Conservation (phyloP, 108 stramenopile species). For the Chaetoceros tenuissimus region DNA sequence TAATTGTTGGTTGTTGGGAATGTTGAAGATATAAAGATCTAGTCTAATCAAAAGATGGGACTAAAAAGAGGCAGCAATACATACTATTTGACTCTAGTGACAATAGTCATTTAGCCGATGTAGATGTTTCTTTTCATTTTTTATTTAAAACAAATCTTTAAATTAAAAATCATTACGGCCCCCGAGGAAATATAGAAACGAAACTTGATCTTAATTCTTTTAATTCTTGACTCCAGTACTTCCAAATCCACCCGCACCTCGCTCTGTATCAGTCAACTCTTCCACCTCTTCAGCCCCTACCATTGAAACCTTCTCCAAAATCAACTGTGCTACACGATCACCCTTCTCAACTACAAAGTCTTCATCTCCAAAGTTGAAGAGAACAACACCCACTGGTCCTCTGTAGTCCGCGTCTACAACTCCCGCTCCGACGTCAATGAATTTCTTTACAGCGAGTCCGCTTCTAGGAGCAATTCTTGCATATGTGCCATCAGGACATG, state of each 20-base stretch:
- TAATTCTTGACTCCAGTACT: constrained; percentile 60
- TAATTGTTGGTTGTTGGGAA: too few relatives aligned
- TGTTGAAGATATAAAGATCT: too few relatives aligned
- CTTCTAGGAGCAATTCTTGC: constrained; percentile 87
- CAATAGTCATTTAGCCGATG: too few relatives aligned
- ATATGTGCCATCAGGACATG: constrained; percentile 90
- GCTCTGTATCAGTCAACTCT: constrained; percentile 67
- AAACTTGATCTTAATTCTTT: too few relatives aligned
- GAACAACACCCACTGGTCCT: constrained; percentile 93
- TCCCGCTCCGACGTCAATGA: constrained; percentile 96
- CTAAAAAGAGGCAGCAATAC: too few relatives aligned
- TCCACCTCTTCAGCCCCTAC: constrained; percentile 71
- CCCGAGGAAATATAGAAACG: too few relatives aligned
- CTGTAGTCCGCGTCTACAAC: constrained; percentile 98
- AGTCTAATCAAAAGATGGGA: too few relatives aligned
- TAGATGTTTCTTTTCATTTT: too few relatives aligned
- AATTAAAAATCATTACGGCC: too few relatives aligned
- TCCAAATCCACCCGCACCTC: constrained; percentile 90
- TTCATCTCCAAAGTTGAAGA: constrained; percentile 91
- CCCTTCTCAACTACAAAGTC: constrained; percentile 80
- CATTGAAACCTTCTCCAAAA: constrained; percentile 90
- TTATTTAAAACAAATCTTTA: too few relatives aligned
- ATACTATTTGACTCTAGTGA: too few relatives aligned
- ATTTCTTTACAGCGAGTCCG: constrained; percentile 92
- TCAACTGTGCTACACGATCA: constrained; percentile 98